phyloP scores from a whole-genome alignment of 1,284 basidiomycete genomes.

The Puccinia horiana region DNA sequence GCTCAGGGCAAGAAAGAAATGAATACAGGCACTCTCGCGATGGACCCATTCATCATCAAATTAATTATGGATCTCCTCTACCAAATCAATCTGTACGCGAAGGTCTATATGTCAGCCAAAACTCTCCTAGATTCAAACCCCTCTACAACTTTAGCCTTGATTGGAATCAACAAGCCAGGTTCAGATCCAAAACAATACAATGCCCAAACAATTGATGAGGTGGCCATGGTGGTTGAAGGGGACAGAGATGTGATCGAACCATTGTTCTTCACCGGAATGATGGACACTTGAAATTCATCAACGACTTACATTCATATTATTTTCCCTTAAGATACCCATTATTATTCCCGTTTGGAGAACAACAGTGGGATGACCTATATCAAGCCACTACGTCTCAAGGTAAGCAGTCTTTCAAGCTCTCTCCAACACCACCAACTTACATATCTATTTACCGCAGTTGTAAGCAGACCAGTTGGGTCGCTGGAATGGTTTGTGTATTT shows the following conservation, averaged over 20 bases:
- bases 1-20: neutral
- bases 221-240: neutral
- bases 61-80: neutral
- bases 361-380: neutral
- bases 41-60: neutral
- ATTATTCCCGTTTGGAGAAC: constrained; percentile 16
- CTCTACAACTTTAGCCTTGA: neutral
- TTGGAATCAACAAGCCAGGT: too few species aligned
- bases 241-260: neutral
- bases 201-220: neutral
- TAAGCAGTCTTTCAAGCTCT: neutral
- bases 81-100: neutral
- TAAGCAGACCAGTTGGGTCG: neutral
- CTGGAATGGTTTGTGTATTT: neutral
- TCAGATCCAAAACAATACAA: neutral
- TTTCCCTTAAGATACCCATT: constrained; percentile 4
- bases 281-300: neutral
- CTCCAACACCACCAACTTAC: neutral
- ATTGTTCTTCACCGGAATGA: neutral
- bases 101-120: neutral
- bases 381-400: neutral
- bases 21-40: neutral
- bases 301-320: neutral
- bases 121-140: neutral
- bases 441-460: neutral